Percentiles rank a stretch among this genome's conserved stretches.
These are phyloP conservation scores for Fusarium graminum DNA, from an alignment of 2,329 filamentous ascomycete genomes.

Conservation along the genomic window DNA sequence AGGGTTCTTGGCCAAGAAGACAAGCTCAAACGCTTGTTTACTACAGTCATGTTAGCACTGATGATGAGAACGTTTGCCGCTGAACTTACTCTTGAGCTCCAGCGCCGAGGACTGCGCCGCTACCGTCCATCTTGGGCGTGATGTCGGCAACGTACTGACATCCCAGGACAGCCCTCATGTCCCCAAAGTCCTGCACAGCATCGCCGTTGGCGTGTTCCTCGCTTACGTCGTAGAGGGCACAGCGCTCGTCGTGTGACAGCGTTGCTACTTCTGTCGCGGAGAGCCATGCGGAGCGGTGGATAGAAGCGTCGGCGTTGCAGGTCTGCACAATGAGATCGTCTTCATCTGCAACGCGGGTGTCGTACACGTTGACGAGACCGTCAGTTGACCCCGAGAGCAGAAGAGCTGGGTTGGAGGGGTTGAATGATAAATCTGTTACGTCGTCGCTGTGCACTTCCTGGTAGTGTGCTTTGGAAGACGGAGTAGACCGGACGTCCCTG, in stretches of 20 bases:
- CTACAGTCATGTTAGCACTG: slow-evolving; percentile 51
- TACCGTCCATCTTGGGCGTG: slow-evolving; percentile 68
- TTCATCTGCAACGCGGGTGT: slow-evolving; percentile 77
- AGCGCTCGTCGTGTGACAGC: slow-evolving; percentile 81
- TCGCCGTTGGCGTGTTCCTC: slow-evolving; percentile 72
- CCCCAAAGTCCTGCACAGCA: slow-evolving; percentile 72
- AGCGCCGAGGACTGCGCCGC: slow-evolving; percentile 71
- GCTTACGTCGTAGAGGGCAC: slow-evolving; percentile 78
- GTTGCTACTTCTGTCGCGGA: slow-evolving; percentile 74
- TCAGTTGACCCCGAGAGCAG: slow-evolving; percentile 84
- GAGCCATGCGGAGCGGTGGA: slow-evolving; percentile 81
- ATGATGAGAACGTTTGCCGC: slow-evolving; percentile 50
- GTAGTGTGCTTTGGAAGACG: slow-evolving; percentile 65
- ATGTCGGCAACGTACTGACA: slow-evolving; percentile 83
- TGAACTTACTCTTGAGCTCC: slow-evolving; percentile 75
- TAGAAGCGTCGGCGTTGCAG: slow-evolving; percentile 80
- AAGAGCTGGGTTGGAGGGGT: slow-evolving; percentile 70
- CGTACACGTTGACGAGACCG: slow-evolving; percentile 81
- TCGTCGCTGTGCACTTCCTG: slow-evolving; percentile 77
- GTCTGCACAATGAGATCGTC: slow-evolving; percentile 83
- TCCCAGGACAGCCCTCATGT: slow-evolving; percentile 73
- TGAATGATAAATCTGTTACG: slow-evolving; percentile 70
- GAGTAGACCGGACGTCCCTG: slow-evolving; percentile 70
- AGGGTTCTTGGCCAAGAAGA: slow-evolving; percentile 67
- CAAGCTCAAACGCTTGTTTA: slow-evolving; percentile 69